phyloP scores from a whole-genome alignment of 257 asterid genomes.

The Forsythia suspensa region DNA sequence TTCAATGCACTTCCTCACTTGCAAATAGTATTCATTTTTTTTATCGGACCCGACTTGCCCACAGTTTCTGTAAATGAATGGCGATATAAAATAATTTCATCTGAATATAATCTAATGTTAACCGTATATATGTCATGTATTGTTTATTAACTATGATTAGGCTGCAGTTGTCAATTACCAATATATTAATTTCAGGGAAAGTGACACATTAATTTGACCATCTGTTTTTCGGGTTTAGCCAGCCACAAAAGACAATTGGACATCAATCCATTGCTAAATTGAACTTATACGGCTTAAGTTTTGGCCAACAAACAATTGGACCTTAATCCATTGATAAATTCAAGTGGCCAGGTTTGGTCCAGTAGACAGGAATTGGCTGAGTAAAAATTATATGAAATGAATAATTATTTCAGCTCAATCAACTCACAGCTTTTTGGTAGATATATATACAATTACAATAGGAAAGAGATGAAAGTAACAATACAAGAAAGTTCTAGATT shows the following conservation, averaged over 20 bases:
- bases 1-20: background rate
- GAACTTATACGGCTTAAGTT: background rate
- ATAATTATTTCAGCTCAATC: too few species aligned
- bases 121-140: background rate
- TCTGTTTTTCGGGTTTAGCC: background rate
- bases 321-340: background rate
- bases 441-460: too few species aligned
- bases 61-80: too few species aligned
- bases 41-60: background rate
- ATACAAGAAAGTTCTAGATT: too few species aligned
- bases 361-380: background rate
- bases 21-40: background rate
- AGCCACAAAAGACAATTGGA: background rate
- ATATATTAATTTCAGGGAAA: background rate
- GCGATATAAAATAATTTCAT: too few species aligned
- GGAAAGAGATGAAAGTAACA: too few species aligned
- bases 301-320: background rate
- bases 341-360: background rate
- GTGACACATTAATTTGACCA: conserved; percentile 5
- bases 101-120: too few species aligned
- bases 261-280: background rate
- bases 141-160: background rate
- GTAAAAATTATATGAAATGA: too few species aligned
- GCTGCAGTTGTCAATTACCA: background rate
- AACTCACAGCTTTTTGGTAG: too few species aligned